Base-by-base conservation (phyloP, 2,329 filamentous ascomycete genomes). In the Pleomassaria siparia region DNA sequence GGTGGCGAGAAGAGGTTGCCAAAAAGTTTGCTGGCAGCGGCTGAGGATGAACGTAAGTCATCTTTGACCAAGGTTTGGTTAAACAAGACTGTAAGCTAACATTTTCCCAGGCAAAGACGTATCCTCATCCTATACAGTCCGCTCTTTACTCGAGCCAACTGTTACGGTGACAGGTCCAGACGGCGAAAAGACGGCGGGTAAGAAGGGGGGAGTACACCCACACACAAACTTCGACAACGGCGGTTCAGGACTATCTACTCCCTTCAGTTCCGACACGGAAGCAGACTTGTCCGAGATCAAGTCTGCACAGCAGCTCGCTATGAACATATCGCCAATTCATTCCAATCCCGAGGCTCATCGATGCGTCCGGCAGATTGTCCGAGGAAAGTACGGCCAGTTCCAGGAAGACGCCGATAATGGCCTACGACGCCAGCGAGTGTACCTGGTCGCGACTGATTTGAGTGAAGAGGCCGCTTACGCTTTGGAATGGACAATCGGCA, bases 401-500 rank as follows among this genome's bases (percentile, higher is more conserved):
- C 85, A 88, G 35, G 81, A 86, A 55, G 85, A 91, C 62, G 88
- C 88, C 0, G 85, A 91, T 47, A 87, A 89, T 11, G 89, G 90
- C 43, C 80, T 89, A 41, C 84, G 88, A 41, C 83, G 88, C 44
- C 82, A 92, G 51, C 83, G 94, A 44, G 95, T 94, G 62, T 99
- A 97, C 66, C 76, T 99, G 13, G 91, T 96, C n/a, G 92, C 94
- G 2, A 96, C 90, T 0, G 94, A 99, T 70, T 76, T 97, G 3
- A 96, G 91, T 58, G 89, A 94, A 29, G 94, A 99, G 73, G 91
- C 92, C 4, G 89, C 89, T 6, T 95, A 97, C 69, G 94, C 94
- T 1, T 78, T 99, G 25, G 94, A 99, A 70, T 99, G 94, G 94
- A 94, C 92, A 0, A 91, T 99, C 46, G 94, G 94, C 7, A 97